These are phyloP conservation scores for Solanum hybrid DNA, from an alignment of 305 asterid species.

Conservation along the genomic window DNA sequence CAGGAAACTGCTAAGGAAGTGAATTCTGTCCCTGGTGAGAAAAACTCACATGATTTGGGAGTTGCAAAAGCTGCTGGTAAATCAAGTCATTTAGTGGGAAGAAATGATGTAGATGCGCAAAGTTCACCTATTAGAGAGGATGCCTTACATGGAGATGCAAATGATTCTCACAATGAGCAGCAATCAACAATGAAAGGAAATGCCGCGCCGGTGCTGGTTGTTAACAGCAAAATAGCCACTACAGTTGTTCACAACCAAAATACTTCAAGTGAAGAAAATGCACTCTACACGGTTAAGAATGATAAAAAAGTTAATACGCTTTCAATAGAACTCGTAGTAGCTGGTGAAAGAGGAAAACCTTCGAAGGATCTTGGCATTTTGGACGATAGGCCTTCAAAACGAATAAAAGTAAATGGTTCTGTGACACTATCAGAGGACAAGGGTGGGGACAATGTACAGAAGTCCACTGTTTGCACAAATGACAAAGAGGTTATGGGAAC, in stretches of 20 bases:
- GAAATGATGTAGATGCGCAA: not conserved
- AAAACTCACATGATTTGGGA: constrained; percentile 3
- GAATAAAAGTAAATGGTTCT: constrained; percentile 24
- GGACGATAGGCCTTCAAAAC: constrained; percentile 31
- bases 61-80: constrained; percentile 4
- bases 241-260: constrained; percentile 1
- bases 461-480: not conserved
- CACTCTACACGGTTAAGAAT: not conserved
- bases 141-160: constrained; percentile 4
- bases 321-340: constrained; percentile 8
- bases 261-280: constrained; percentile 13
- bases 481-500: not conserved
- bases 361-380: constrained; percentile 12
- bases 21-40: constrained; percentile 19
- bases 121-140: not conserved
- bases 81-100: not conserved
- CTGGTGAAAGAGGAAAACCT: constrained; percentile 17
- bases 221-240: not conserved
- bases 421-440: not conserved
- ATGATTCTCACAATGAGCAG: not conserved
- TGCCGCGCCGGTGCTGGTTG: not conserved
- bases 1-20: not conserved
- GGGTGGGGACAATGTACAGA: not conserved
- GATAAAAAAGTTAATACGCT: constrained; percentile 10
- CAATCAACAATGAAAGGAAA: not conserved